Percentiles rank a stretch among this genome's conserved stretches.
These are phyloP conservation scores for Paecilomyces sp. DNA, from an alignment of 2,329 filamentous ascomycete genomes.

Conservation along the genomic window DNA sequence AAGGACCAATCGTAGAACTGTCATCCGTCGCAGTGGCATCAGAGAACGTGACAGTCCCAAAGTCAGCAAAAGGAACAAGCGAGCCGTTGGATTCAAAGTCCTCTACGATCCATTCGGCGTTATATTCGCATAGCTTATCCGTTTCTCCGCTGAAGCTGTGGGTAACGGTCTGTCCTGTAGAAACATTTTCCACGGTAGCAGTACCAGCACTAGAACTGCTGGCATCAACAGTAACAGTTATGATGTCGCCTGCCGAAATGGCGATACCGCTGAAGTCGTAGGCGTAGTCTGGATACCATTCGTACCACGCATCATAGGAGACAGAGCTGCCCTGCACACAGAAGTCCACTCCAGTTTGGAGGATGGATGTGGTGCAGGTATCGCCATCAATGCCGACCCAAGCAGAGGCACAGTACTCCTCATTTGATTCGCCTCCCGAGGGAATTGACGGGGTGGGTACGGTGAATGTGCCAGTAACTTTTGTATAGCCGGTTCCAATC, in stretches of 20 bases:
- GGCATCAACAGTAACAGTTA: constrained; percentile 36
- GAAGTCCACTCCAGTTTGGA: constrained; percentile 53
- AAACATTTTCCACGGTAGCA: constrained; percentile 43
- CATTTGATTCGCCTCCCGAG: constrained; percentile 15
- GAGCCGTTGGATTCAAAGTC: constrained; percentile 34
- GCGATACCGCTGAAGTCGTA: constrained; percentile 44
- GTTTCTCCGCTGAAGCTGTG: constrained; percentile 43
- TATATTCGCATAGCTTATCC: constrained; percentile 43
- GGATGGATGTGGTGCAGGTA: constrained; percentile 45
- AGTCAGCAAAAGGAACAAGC: constrained; percentile 41
- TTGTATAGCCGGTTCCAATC: constrained; percentile 43
- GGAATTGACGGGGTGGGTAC: constrained; percentile 42
- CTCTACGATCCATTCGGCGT: constrained; percentile 59
- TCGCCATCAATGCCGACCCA: constrained; percentile 58
- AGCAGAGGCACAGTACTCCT: constrained; percentile 42
- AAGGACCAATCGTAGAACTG: constrained; percentile 22
- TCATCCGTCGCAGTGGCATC: constrained; percentile 26
- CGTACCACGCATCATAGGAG: constrained; percentile 51
- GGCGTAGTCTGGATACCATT: constrained; percentile 53
- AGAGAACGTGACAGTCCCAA: constrained; percentile 43
- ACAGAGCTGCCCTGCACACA: constrained; percentile 34
- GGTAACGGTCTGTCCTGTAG: constrained; percentile 43
- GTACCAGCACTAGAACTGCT: constrained; percentile 35
- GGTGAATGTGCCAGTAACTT: constrained; percentile 47
- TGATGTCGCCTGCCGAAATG: constrained; percentile 36